Evolutionary conservation across 805 yeast genomes (phyloP).

Genomic region (Grigorovia jiainica): DNA sequence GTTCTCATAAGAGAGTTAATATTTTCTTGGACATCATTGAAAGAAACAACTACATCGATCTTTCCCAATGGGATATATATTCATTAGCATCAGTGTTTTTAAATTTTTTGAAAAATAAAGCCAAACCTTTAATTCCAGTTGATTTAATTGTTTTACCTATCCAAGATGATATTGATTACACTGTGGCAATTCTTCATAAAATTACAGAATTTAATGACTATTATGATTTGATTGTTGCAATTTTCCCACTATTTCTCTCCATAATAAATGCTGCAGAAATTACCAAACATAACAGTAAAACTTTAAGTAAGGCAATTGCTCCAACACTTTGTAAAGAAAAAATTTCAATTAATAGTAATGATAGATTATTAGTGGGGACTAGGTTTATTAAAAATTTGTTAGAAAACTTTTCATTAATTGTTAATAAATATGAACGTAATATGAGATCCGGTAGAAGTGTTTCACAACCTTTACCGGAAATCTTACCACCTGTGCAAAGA

Average conservation of each 20-base stretch:
- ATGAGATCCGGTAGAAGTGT: slow-evolving; percentile 5
- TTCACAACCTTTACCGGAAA: background rate
- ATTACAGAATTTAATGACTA: slow-evolving; percentile 28
- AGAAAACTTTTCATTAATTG: slow-evolving; percentile 38
- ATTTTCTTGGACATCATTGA: slow-evolving; percentile 41
- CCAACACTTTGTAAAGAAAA: slow-evolving; percentile 50
- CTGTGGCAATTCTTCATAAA: slow-evolving; percentile 29
- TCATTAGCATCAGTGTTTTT: slow-evolving; percentile 35
- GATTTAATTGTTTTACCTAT: slow-evolving; percentile 44
- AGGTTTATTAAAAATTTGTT: slow-evolving; percentile 46
- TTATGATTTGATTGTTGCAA: slow-evolving; percentile 29
- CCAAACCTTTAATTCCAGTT: slow-evolving; percentile 45
- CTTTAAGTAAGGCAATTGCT: slow-evolving; percentile 37
- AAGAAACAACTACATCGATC: slow-evolving; percentile 47
- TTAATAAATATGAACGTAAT: slow-evolving; percentile 8
- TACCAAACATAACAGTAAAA: slow-evolving; percentile 35
- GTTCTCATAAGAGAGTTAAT: slow-evolving; percentile 37
- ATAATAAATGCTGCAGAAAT: slow-evolving; percentile 29
- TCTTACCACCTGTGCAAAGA: background rate
- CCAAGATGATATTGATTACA: slow-evolving; percentile 38
- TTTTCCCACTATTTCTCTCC: slow-evolving; percentile 39
- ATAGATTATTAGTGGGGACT: slow-evolving; percentile 40
- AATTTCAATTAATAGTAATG: slow-evolving; percentile 34
- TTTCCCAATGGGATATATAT: slow-evolving; percentile 55
- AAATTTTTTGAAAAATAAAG: slow-evolving; percentile 41